phyloP scores from a whole-genome alignment of 1,284 basidiomycete species.

The Phellopilus nigrolimitatus region DNA sequence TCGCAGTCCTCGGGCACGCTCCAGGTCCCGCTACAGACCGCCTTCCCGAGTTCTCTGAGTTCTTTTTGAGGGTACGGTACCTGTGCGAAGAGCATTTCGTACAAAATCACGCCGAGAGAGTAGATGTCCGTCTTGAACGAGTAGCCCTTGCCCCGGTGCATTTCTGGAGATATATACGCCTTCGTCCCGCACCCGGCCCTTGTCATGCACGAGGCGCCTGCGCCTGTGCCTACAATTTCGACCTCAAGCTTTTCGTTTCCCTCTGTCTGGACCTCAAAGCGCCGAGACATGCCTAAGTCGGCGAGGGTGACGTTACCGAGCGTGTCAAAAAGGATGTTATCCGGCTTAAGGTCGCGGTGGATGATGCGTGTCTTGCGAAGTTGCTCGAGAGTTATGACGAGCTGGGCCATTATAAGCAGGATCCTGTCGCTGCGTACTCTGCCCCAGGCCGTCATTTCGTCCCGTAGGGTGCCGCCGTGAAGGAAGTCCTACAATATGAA shows the following conservation, averaged over 20 bases:
- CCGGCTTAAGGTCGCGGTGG: constrained; percentile 63
- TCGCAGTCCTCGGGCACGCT: not conserved
- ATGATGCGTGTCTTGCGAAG: constrained; percentile 41
- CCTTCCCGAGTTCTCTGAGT: not conserved
- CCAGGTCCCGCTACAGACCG: not conserved
- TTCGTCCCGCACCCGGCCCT: constrained; percentile 24
- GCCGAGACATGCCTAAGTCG: constrained; percentile 54
- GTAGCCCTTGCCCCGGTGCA: constrained; percentile 39
- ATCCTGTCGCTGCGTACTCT: constrained; percentile 4
- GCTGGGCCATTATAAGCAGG: constrained; percentile 11
- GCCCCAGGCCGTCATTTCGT: not conserved
- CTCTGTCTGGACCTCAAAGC: not conserved
- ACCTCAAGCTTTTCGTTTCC: not conserved
- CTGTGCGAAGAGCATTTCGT: constrained; percentile 50
- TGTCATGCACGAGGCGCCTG: constrained; percentile 26
- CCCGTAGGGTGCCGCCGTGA: constrained; percentile 6
- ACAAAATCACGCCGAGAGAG: constrained; percentile 60
- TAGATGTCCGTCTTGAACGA: constrained; percentile 55
- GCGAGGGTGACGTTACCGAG: constrained; percentile 51
- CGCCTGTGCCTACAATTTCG: not conserved
- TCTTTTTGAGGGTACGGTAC: constrained; percentile 16
- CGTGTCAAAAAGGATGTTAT: constrained; percentile 54
- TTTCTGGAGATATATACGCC: constrained; percentile 64
- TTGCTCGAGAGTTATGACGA: constrained; percentile 10
- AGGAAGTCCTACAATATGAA: constrained; percentile 8